Conservation (phyloP, 106 monocot genomes). For the Amphibolis antarctica region DNA sequence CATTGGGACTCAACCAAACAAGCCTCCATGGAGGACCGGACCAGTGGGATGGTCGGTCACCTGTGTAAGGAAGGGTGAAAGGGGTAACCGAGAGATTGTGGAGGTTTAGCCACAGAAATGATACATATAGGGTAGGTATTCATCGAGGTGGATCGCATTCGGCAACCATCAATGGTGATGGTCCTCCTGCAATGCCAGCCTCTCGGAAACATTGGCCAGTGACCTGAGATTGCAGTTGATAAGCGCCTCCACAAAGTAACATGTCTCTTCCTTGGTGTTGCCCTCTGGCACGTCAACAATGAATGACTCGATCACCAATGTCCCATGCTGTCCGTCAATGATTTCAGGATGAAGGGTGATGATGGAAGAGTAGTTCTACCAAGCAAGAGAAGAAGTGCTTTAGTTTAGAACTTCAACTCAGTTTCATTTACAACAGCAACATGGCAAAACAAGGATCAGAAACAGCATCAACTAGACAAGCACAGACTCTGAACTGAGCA, state of each 20-base stretch:
- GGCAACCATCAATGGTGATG: background rate
- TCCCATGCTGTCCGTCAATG: conserved; percentile 68
- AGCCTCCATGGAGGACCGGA: too few species aligned
- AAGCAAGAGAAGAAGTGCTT: background rate
- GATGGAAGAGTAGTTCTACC: conserved; percentile 83
- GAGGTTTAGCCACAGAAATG: too few species aligned
- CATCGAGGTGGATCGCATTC: too few species aligned
- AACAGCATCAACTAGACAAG: background rate
- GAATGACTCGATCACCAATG: conserved; percentile 84
- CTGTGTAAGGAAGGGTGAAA: too few species aligned
- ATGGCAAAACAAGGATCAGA: background rate
- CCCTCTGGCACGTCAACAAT: conserved; percentile 88
- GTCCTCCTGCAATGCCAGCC: conserved; percentile 40
- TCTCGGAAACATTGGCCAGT: conserved; percentile 71
- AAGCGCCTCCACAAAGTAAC: conserved; percentile 80
- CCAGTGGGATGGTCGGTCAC: too few species aligned
- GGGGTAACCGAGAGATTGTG: too few species aligned
- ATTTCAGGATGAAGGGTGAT: conserved; percentile 67
- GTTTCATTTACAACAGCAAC: background rate
- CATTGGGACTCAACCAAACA: too few species aligned
- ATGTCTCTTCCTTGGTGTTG: conserved; percentile 85
- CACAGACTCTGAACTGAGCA: background rate
- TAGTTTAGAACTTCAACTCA: background rate
- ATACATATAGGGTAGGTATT: too few species aligned
- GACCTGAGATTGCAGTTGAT: conserved; percentile 96